A percentile compares a stretch with the other conserved stretches of the same genome.
Evolutionary conservation across 768 basidiomycete genomes (phyloP).

Genomic region (Pleurotus pulmonarius): DNA sequence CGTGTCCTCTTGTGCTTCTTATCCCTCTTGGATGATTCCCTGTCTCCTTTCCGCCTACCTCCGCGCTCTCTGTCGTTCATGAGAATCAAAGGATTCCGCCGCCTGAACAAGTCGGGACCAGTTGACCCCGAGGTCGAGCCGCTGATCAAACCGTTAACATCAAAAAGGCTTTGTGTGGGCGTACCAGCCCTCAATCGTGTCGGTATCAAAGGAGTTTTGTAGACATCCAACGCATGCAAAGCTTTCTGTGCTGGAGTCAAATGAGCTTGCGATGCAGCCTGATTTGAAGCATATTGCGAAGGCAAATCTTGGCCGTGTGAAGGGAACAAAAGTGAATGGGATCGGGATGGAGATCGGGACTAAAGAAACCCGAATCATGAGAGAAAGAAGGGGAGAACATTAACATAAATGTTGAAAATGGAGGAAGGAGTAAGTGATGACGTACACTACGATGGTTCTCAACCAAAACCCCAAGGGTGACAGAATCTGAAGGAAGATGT

Average conservation of each 20-base stretch:
- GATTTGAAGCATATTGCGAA: not conserved
- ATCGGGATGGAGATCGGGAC: constrained; percentile 47
- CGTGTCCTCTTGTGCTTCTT: constrained; percentile 31
- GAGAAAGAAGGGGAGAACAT: constrained; percentile 1
- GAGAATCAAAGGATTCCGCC: constrained; percentile 41
- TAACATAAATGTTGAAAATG: not conserved
- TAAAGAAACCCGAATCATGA: constrained; percentile 17
- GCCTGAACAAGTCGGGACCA: constrained; percentile 63
- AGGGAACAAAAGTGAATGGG: constrained; percentile 47
- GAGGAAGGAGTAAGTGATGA: constrained; percentile 11
- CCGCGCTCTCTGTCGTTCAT: constrained; percentile 44
- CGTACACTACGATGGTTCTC: constrained; percentile 56
- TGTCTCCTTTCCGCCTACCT: constrained; percentile 26
- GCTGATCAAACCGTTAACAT: constrained; percentile 28
- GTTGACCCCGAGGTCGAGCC: constrained; percentile 21
- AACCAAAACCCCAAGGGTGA: constrained; percentile 57
- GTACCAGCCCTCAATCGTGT: constrained; percentile 38
- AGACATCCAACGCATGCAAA: constrained; percentile 69
- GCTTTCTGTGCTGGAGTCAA: constrained; percentile 58
- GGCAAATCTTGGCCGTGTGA: constrained; percentile 29
- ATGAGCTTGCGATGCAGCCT: not conserved
- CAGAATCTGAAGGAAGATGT: constrained; percentile 27
- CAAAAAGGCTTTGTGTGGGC: constrained; percentile 28
- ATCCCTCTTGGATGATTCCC: constrained; percentile 38
- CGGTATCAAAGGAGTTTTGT: constrained; percentile 75